Evolutionary conservation across 1,284 basidiomycete species (phyloP).

Genomic region (Papiliotrema terrestris): DNA sequence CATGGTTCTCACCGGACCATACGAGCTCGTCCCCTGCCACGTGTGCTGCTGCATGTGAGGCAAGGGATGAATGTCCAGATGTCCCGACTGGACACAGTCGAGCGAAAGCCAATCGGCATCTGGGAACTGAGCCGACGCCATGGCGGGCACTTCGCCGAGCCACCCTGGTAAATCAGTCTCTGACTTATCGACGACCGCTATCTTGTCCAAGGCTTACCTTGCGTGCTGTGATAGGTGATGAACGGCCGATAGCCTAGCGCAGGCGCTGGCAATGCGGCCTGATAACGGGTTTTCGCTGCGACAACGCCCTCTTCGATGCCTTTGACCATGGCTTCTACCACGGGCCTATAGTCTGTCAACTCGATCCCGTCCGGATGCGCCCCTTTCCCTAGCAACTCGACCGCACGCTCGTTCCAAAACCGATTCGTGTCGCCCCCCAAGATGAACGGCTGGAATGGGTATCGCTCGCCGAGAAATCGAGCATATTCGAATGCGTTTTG

Average conservation of each 20-base stretch:
- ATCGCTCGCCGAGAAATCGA: conserved; percentile 16
- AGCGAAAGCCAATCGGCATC: conserved; percentile 12
- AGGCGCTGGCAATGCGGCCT: neutral
- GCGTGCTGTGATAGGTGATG: conserved; percentile 14
- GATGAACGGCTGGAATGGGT: conserved; percentile 17
- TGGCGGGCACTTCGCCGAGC: conserved; percentile 5
- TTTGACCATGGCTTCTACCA: conserved; percentile 10
- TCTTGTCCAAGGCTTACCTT: too few relatives aligned
- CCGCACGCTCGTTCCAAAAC: conserved; percentile 10
- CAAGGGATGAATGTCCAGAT: neutral
- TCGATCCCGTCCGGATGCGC: neutral
- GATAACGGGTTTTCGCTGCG: too few relatives aligned
- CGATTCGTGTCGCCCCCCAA: conserved; percentile 21
- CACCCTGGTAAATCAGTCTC: too few relatives aligned
- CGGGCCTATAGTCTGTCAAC: conserved; percentile 6
- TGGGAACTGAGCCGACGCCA: conserved; percentile 9
- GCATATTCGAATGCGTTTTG: conserved; percentile 10
- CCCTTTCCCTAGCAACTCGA: neutral
- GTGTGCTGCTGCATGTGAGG: neutral
- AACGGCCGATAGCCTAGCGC: conserved; percentile 4
- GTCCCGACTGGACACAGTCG: conserved; percentile 16
- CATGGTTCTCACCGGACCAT: neutral
- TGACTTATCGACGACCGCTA: too few relatives aligned
- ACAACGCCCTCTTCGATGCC: conserved; percentile 10
- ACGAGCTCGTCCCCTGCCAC: neutral